These are phyloP conservation scores for Dioszegia crocea DNA, from an alignment of 768 basidiomycete species.

Conservation along the genomic window DNA sequence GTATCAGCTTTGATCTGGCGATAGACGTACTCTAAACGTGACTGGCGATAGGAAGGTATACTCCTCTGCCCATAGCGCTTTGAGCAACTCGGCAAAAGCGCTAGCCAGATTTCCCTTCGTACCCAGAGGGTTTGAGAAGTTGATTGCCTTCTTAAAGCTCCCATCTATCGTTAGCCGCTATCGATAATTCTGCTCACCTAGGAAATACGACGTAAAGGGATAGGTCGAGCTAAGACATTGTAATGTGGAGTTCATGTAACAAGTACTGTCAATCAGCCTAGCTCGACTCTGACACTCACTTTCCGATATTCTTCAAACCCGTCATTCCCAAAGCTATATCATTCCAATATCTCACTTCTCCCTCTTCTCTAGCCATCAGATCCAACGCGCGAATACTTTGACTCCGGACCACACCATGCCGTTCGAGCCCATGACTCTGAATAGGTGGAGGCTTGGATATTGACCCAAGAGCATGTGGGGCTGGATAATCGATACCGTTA, in stretches of 20 bases:
- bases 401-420: constrained; percentile 54
- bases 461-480: constrained; percentile 54
- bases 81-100: constrained; percentile 76
- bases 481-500: constrained; percentile 67
- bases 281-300: constrained; percentile 33
- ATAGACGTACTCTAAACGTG: constrained; percentile 70
- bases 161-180: constrained; percentile 38
- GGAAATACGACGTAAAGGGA: constrained; percentile 89
- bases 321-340: constrained; percentile 73
- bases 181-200: constrained; percentile 56
- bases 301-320: constrained; percentile 79
- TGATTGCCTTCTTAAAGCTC: constrained; percentile 55
- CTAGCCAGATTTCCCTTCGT: constrained; percentile 76
- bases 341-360: constrained; percentile 77
- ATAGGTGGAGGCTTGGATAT: constrained; percentile 72
- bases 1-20: neutral
- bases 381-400: constrained; percentile 43
- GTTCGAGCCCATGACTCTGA: constrained; percentile 64
- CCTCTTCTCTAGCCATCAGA: constrained; percentile 63
- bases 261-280: constrained; percentile 67
- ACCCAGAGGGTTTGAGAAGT: constrained; percentile 77
- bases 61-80: constrained; percentile 82
- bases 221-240: constrained; percentile 93
- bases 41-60: constrained; percentile 75
- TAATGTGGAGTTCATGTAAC: constrained; percentile 98